Conservation (phyloP, 352 stramenopile genomes). For the Phytophthora meadii region DNA sequence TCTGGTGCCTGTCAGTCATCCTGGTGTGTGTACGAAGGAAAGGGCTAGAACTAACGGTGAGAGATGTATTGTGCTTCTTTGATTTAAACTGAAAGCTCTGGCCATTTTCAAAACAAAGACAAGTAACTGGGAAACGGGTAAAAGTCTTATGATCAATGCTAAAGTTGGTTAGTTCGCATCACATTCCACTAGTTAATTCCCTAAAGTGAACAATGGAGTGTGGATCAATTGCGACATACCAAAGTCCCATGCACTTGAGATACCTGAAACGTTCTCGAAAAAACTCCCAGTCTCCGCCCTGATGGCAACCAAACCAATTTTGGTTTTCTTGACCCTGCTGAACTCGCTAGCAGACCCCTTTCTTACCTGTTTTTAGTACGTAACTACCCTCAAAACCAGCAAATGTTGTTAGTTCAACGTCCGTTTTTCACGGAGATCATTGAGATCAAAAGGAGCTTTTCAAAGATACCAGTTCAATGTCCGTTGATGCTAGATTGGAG, state of each 20-base stretch:
- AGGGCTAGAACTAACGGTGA: constrained; percentile 16
- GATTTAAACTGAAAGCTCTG: not conserved
- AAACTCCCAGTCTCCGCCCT: constrained; percentile 30
- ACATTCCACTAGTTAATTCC: not conserved
- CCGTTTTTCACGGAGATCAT: constrained; percentile 7
- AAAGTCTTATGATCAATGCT: constrained; percentile 15
- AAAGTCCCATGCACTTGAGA: constrained; percentile 36
- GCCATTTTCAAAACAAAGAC: not conserved
- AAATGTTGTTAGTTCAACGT: not conserved
- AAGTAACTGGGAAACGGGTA: constrained; percentile 1
- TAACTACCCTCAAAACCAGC: not conserved
- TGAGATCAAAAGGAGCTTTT: too few relatives aligned
- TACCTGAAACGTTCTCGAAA: constrained; percentile 39
- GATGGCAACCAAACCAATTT: constrained; percentile 23
- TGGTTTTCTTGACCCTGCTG: constrained; percentile 4
- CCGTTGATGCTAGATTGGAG: constrained; percentile 14
- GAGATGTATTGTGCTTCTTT: constrained; percentile 6
- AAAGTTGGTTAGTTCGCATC: constrained; percentile 11
- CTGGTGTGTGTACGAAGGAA: constrained; percentile 14
- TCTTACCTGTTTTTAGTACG: not conserved
- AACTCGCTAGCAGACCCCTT: constrained; percentile 9
- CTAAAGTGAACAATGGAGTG: not conserved
- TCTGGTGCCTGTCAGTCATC: constrained; percentile 26
- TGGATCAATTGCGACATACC: constrained; percentile 29
- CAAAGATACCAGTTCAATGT: constrained; percentile 3